A percentile compares a stretch with the other conserved stretches of the same genome.
Conservation (phyloP, 306 rosid genomes). For the Malus orientalis region DNA sequence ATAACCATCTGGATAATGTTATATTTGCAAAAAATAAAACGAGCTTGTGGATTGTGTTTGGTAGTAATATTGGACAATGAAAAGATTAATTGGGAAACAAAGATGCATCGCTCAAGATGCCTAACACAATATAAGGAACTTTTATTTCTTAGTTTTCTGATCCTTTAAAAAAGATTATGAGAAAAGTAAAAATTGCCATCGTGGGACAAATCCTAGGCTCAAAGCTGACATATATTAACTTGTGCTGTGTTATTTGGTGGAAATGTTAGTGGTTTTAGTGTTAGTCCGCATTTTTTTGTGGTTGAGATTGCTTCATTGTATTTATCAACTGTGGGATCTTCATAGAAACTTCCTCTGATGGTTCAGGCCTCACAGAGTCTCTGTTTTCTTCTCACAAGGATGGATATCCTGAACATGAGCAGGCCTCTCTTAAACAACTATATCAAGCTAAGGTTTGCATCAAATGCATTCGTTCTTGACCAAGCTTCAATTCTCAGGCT, state of each 20-base stretch:
- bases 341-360: slow-evolving; percentile 15
- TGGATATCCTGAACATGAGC: slow-evolving; percentile 95
- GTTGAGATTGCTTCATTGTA: slow-evolving; percentile 11
- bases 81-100: background rate
- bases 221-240: background rate
- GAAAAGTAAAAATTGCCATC: background rate
- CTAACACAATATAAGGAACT: background rate
- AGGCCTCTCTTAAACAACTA: slow-evolving; percentile 83
- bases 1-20: background rate
- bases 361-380: slow-evolving; percentile 89
- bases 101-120: background rate
- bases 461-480: slow-evolving; percentile 5
- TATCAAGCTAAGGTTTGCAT: slow-evolving; percentile 77
- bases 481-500: slow-evolving; percentile 12
- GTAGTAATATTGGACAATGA: background rate
- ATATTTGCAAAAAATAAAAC: background rate
- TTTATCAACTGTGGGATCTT: slow-evolving; percentile 6
- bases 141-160: background rate
- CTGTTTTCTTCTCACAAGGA: slow-evolving; percentile 88
- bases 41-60: background rate
- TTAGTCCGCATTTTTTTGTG: background rate
- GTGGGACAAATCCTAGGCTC: background rate
- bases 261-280: background rate
- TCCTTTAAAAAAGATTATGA: background rate
- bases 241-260: background rate